A percentile compares a stretch with the other conserved stretches of the same genome.
These are phyloP conservation scores for Penicillium fimorum DNA, from an alignment of 495 filamentous ascomycete genomes.

Conservation along the genomic window DNA sequence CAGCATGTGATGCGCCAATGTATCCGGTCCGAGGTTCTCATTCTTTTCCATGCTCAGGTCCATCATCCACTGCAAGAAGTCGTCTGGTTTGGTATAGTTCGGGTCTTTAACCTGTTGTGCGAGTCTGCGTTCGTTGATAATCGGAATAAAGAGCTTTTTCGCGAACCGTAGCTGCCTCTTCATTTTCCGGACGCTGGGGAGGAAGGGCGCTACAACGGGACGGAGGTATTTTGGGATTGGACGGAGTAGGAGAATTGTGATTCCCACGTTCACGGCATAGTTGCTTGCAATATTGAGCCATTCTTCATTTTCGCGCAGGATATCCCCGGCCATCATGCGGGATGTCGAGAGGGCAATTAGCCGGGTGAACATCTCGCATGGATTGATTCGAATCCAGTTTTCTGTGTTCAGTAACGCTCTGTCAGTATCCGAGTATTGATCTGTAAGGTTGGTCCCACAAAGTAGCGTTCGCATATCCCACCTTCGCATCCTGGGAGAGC, in stretches of 20 bases:
- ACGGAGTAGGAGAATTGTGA: slow-evolving; percentile 30
- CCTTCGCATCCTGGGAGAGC: slow-evolving; percentile 31
- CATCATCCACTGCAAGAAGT: slow-evolving; percentile 45
- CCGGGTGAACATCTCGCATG: slow-evolving; percentile 29
- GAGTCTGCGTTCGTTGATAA: slow-evolving; percentile 28
- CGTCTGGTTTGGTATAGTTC: slow-evolving; percentile 31
- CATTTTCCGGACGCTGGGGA: slow-evolving; percentile 31
- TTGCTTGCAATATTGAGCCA: slow-evolving; percentile 54
- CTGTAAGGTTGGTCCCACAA: background rate
- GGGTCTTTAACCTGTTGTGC: slow-evolving; percentile 17
- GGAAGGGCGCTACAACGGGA: slow-evolving; percentile 30
- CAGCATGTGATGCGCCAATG: slow-evolving; percentile 31
- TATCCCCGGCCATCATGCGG: slow-evolving; percentile 54
- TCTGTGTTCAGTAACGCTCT: slow-evolving; percentile 9
- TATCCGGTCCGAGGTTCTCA: slow-evolving; percentile 22
- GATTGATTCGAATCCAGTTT: slow-evolving; percentile 23
- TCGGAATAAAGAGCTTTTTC: slow-evolving; percentile 32
- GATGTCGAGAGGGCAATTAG: slow-evolving; percentile 57
- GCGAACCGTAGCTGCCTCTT: slow-evolving; percentile 22
- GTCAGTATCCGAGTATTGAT: background rate
- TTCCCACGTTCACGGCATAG: slow-evolving; percentile 53
- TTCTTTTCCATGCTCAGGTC: slow-evolving; percentile 27
- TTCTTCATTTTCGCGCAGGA: slow-evolving; percentile 51
- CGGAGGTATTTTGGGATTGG: slow-evolving; percentile 38
- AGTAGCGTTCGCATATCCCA: slow-evolving; percentile 4